Percentiles rank a stretch among this genome's conserved stretches.
Evolutionary conservation across 805 yeast species (phyloP).

Genomic region (Pichia eremophila): DNA sequence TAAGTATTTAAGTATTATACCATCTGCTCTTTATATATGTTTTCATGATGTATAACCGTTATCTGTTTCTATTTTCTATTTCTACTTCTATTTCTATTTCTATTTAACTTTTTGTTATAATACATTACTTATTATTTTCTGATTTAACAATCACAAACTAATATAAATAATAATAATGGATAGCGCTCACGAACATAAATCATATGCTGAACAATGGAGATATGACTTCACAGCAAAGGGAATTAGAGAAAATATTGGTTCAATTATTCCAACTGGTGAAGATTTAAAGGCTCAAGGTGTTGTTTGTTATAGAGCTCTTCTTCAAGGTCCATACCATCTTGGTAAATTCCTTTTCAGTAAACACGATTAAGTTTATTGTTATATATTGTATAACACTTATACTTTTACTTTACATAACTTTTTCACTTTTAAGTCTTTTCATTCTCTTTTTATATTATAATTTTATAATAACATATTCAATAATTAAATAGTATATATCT

Average conservation of each 20-base stretch:
- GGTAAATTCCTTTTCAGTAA: constrained; percentile 3
- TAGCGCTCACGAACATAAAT: constrained; percentile 4
- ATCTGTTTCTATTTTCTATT: too few relatives aligned
- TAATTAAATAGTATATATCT: not conserved
- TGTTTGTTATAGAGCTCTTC: not conserved
- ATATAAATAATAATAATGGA: not conserved
- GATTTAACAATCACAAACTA: too few relatives aligned
- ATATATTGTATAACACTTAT: not conserved
- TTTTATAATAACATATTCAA: too few relatives aligned
- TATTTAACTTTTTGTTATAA: not conserved
- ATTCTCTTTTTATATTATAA: too few relatives aligned
- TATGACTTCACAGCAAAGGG: constrained; percentile 6
- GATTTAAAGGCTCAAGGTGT: constrained; percentile 3
- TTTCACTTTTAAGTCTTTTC: too few relatives aligned
- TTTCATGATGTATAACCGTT: too few relatives aligned
- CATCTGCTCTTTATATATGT: too few relatives aligned
- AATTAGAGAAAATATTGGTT: not conserved
- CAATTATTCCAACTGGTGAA: constrained; percentile 1
- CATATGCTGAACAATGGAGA: constrained; percentile 6
- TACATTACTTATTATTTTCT: too few relatives aligned
- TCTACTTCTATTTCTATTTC: too few relatives aligned
- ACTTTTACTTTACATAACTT: too few relatives aligned
- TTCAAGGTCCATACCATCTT: constrained; percentile 3
- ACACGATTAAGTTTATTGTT: not conserved
- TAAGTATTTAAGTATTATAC: too few relatives aligned